phyloP scores from a whole-genome alignment of 257 asterid species.

The Solanum rostratum region DNA sequence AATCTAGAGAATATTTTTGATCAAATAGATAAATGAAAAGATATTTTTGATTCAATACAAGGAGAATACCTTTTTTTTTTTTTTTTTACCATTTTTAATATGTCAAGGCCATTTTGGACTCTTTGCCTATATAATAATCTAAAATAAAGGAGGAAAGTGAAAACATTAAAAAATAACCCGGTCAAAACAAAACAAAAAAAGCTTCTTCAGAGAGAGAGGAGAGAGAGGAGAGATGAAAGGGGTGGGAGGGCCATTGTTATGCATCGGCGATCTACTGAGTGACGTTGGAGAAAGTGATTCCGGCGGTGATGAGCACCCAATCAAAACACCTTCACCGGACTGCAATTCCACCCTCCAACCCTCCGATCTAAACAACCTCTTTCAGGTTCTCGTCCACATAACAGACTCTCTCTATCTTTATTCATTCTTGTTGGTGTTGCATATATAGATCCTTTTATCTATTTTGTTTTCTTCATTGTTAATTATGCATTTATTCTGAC shows the following conservation, averaged over 20 bases:
- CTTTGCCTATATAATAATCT: no score
- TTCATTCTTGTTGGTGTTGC: not conserved
- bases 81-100: no score
- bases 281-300: conserved; percentile 43
- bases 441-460: not conserved
- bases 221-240: conserved; percentile 41
- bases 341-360: conserved; percentile 30
- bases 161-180: no score
- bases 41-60: no score
- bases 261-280: conserved; percentile 74
- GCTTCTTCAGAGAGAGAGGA: not conserved
- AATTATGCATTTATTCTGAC: not conserved
- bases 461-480: not conserved
- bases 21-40: no score
- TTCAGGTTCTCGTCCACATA: conserved; percentile 35
- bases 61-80: no score
- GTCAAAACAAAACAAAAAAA: not conserved
- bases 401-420: not conserved
- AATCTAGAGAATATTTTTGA: no score
- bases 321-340: not conserved
- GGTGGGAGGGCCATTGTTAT: conserved; percentile 72
- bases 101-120: no score
- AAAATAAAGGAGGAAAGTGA: no score
- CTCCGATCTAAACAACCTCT: conserved; percentile 41
- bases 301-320: not conserved